Base-by-base conservation (phyloP, 2,329 filamentous ascomycete species). In the Colletotrichum filicis region DNA sequence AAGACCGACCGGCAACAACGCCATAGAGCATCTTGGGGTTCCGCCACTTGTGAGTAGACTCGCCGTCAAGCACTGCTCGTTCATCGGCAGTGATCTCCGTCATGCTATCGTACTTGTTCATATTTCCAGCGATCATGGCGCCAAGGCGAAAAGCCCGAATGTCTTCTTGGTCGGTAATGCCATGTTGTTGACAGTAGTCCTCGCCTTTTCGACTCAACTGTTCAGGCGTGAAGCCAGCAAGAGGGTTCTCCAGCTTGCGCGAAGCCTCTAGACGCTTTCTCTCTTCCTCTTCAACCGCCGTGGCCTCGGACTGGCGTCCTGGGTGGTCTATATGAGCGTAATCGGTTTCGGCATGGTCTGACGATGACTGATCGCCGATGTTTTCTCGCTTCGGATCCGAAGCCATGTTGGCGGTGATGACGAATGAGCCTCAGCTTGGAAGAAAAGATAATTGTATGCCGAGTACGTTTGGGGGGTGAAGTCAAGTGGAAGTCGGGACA, bases 21-120 rank as follows among this genome's bases (percentile, higher is more conserved):
- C 91, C 85, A 79, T 93, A 93, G 61, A 94, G 85, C 79, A 89
- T 88, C 74, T 80, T 84, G 0, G 92, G 92, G 76, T 95, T 92
- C 6, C 87, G 56, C 93, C 93, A 95, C 74, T 90, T 91, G 77
- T 93, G 87, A 1, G 87, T 88, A 53, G 88, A 86, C 78, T 95
- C 93, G 22, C 87, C 85, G 12, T 87, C 84, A 52, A 95, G 81
- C 5, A 89, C 84, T 2, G 85, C 82, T 53, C 85, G 86, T 78
- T 95, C 93, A 12, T 88, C 85, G 1, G 86, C 83, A 0, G 86
- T 91, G 61, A 94, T 83, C 7, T 87, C 88, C 14, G 85, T 80
- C 56, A 91, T 79, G 22, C 82, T 82, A 22, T 86, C 85, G 77
- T 87, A 89, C 66, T 83, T 83, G 65, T 86, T 85, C 55, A 87